Evolutionary conservation across 2,329 filamentous ascomycete genomes (phyloP).

Genomic region (Neofusicoccum ribis): DNA sequence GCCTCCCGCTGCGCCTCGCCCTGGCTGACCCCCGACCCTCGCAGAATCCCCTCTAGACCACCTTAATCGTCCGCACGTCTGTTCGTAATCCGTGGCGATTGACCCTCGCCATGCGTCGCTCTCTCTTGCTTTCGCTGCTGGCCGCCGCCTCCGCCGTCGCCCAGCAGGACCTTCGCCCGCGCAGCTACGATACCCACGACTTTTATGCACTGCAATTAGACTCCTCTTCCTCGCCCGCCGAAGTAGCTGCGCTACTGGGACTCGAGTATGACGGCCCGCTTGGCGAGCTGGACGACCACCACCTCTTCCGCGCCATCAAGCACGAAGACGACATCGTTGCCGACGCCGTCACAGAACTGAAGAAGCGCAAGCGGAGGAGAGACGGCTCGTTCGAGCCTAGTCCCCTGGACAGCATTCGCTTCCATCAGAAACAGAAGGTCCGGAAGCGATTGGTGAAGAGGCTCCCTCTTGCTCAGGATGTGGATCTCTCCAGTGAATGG

Average conservation of each 20-base stretch:
- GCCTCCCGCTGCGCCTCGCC: not conserved
- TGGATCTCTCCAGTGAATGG: not conserved
- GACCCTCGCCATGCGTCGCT: constrained; percentile 39
- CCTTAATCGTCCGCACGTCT: not conserved
- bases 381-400: constrained; percentile 48
- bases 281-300: constrained; percentile 75
- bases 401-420: constrained; percentile 71
- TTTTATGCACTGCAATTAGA: constrained; percentile 92
- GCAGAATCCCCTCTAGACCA: constrained; percentile 4
- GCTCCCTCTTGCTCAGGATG: constrained; percentile 1
- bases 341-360: constrained; percentile 53
- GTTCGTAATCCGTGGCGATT: not conserved
- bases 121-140: constrained; percentile 48
- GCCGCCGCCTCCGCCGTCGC: constrained; percentile 36
- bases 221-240: constrained; percentile 61
- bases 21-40: not conserved
- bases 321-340: constrained; percentile 57
- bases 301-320: constrained; percentile 75
- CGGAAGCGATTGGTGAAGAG: constrained; percentile 65
- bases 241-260: constrained; percentile 72
- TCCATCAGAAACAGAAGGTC: constrained; percentile 75
- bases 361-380: constrained; percentile 63
- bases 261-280: constrained; percentile 79
- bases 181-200: constrained; percentile 78
- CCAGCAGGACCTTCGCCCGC: constrained; percentile 47